These are phyloP conservation scores for Caryopteris hybrid DNA, from an alignment of 305 asterid genomes.

Conservation along the genomic window DNA sequence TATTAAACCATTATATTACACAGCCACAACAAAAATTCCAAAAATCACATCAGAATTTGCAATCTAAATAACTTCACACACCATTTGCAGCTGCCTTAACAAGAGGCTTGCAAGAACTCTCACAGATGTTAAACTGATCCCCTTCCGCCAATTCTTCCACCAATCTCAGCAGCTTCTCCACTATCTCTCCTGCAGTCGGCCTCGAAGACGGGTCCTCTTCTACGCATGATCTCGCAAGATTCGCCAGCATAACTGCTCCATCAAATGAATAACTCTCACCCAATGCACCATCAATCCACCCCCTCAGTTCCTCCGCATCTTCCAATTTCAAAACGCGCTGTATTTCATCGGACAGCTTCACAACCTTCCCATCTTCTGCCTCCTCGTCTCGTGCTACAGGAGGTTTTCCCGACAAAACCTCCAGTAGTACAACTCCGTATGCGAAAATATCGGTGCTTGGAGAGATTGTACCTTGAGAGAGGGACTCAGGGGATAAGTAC, in stretches of 20 bases:
- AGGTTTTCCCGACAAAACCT: constrained; percentile 63
- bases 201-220: constrained; percentile 56
- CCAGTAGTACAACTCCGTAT: constrained; percentile 64
- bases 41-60: no score
- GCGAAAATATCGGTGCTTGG: constrained; percentile 57
- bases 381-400: constrained; percentile 28
- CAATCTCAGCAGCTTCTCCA: constrained; percentile 61
- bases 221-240: constrained; percentile 67
- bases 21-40: neutral
- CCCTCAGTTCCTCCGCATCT: constrained; percentile 46
- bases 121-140: constrained; percentile 32
- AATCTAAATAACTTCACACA: neutral
- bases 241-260: constrained; percentile 55
- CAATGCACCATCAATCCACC: constrained; percentile 70
- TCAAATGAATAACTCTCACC: constrained; percentile 68
- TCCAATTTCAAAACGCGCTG: constrained; percentile 41
- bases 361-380: constrained; percentile 5
- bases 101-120: constrained; percentile 66
- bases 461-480: constrained; percentile 20
- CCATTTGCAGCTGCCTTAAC: constrained; percentile 31
- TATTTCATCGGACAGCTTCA: constrained; percentile 38
- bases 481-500: constrained; percentile 58
- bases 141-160: constrained; percentile 50
- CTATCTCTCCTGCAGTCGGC: constrained; percentile 79
- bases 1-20: no score